Evolutionary conservation across 805 yeast species (phyloP), one percentile per base, ranked within the genome.

Genomic region (Ascoidea rubescens): DNA sequence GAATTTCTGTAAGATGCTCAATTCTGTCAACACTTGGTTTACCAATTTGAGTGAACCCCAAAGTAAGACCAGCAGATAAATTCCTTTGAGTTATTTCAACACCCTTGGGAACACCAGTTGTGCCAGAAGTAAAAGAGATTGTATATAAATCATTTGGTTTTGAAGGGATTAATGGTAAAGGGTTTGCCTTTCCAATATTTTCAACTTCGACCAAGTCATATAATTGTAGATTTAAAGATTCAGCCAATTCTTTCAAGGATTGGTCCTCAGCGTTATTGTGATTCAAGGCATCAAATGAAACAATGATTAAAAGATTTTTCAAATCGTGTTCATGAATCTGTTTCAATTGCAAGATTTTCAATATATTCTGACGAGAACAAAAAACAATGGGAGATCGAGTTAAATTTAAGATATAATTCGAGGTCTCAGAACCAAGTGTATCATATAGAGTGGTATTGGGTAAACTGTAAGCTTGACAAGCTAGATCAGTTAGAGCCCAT

Each of bases 41-140:
- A 5, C 64, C 64, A 43, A 59, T 55, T 45, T 61, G 61, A 5
- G 62, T 57, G 10, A 60, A 56, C 51, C 60, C 62, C 17, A 61
- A 64, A 5, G 67, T 59, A 30, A 64, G 59, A 52, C 71, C 71
- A 31, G 73, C 62, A 10, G 67, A 67, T 16, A 78, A 71, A 57
- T 80, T 81, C 49, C 63, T 64, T 57, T 84, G 89, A 33, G 77
- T 72, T 55, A 83, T 68, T 33, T 80, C 78, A 31, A 82, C 91
- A 59, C 91, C 91, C 69, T 85, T 86, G 55, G 91, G 87, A 47
- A 81, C 76, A 52, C 93, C 90, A n/a, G 86, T 80, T 28, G 87
- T 81, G 50, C 87, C 87, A 0, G 85, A 79, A 12, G 87, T 84
- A 66, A 82, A 84, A 68, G 81, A 80, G 55, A 84, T 79, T 56